Percentiles rank a stretch among this genome's conserved stretches.
These are phyloP conservation scores for Quercus glauca DNA, from an alignment of 306 rosid genomes.

Conservation along the genomic window DNA sequence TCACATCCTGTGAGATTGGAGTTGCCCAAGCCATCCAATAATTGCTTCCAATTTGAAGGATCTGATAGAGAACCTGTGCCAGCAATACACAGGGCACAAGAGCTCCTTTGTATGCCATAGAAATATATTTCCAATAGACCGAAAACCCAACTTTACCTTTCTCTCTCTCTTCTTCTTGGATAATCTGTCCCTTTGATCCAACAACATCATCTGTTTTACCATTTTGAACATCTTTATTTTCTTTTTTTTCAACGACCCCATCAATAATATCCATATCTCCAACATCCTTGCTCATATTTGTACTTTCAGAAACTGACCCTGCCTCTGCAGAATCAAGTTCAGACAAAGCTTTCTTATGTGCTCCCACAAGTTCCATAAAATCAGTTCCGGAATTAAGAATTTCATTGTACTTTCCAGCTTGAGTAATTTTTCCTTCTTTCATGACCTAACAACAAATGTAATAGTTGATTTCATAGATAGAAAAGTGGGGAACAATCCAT, in stretches of 20 bases:
- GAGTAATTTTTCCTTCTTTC: slow-evolving; percentile 63
- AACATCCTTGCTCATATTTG: slow-evolving; percentile 12
- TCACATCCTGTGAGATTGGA: slow-evolving; percentile 42
- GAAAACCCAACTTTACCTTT: slow-evolving; percentile 54
- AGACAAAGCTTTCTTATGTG: slow-evolving; percentile 56
- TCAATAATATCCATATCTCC: background rate
- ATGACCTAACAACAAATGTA: slow-evolving; percentile 40
- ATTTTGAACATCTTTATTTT: slow-evolving; percentile 21
- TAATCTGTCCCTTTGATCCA: slow-evolving; percentile 51
- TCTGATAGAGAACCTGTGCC: slow-evolving; percentile 40
- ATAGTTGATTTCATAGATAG: background rate
- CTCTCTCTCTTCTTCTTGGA: slow-evolving; percentile 76
- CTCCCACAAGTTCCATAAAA: slow-evolving; percentile 66
- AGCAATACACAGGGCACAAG: slow-evolving; percentile 56
- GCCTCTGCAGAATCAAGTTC: slow-evolving; percentile 28
- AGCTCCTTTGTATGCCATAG: slow-evolving; percentile 55
- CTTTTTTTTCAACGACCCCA: slow-evolving; percentile 19
- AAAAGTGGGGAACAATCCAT: background rate
- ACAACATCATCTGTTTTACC: slow-evolving; percentile 17
- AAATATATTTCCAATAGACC: slow-evolving; percentile 56
- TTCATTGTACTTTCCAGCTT: slow-evolving; percentile 54
- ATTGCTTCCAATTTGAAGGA: slow-evolving; percentile 61
- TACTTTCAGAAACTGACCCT: slow-evolving; percentile 7
- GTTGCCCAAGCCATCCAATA: slow-evolving; percentile 82
- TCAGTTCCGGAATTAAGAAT: slow-evolving; percentile 49